phyloP scores from a whole-genome alignment of 495 filamentous ascomycete species.

The Xeromyces bisporus region DNA sequence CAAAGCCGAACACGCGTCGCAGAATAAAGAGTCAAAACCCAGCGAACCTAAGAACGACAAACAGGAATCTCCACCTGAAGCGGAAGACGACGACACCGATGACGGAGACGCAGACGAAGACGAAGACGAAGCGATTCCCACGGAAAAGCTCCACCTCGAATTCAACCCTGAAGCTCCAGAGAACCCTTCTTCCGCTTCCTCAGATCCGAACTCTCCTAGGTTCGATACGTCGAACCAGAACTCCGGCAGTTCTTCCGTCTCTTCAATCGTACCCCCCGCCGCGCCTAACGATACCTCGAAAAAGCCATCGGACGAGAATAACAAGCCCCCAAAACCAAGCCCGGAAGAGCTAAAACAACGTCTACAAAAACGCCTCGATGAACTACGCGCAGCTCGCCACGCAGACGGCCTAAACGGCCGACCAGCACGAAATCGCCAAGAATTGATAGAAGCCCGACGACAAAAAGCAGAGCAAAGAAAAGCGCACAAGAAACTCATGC shows the following conservation, averaged over 20 bases:
- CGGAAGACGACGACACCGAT: slow-evolving; percentile 11
- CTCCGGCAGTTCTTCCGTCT: slow-evolving; percentile 56
- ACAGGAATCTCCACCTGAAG: slow-evolving; percentile 5
- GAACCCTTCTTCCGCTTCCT: slow-evolving; percentile 30
- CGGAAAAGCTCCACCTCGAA: slow-evolving; percentile 30
- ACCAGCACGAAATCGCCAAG: slow-evolving; percentile 65
- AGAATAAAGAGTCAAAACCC: slow-evolving; percentile 5
- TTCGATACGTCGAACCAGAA: slow-evolving; percentile 43
- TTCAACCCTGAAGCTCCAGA: slow-evolving; percentile 23
- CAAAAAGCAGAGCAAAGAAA: slow-evolving; percentile 74
- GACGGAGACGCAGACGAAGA: slow-evolving; percentile 16
- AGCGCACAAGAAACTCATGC: slow-evolving; percentile 68
- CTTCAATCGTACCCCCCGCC: slow-evolving; percentile 45
- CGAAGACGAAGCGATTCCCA: slow-evolving; percentile 19
- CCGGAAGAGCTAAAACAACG: slow-evolving; percentile 54
- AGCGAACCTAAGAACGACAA: background rate
- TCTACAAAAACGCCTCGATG: slow-evolving; percentile 63
- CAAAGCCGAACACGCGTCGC: slow-evolving; percentile 3
- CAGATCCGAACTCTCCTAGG: slow-evolving; percentile 41
- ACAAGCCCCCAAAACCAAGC: slow-evolving; percentile 35
- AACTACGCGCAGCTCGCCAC: slow-evolving; percentile 63
- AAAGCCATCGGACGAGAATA: slow-evolving; percentile 15
- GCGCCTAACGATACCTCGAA: slow-evolving; percentile 15
- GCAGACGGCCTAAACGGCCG: slow-evolving; percentile 65
- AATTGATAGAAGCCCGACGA: slow-evolving; percentile 75